phyloP scores from a whole-genome alignment of 352 stramenopile genomes.

The Halophytophthora batemanensis region DNA sequence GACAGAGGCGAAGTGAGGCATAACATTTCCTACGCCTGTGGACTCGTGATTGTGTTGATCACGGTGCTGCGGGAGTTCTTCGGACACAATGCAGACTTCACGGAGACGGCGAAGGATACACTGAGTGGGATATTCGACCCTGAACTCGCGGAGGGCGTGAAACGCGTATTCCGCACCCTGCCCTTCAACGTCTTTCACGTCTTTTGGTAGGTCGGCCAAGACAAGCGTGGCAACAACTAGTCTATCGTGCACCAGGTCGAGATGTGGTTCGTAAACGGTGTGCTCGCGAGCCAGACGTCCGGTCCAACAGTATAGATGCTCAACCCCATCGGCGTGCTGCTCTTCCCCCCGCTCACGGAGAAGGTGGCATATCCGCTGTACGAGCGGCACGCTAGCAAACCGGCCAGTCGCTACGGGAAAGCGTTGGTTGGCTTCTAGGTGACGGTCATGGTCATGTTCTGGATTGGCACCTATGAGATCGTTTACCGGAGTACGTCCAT shows the following conservation, averaged over 20 bases:
- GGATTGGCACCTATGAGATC: conserved; percentile 26
- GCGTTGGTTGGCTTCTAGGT: conserved; percentile 30
- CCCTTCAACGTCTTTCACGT: conserved; percentile 48
- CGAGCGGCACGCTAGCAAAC: conserved; percentile 27
- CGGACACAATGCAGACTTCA: conserved; percentile 35
- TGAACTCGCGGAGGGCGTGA: conserved; percentile 36
- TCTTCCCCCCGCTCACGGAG: conserved; percentile 32
- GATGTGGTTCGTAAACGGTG: conserved; percentile 27
- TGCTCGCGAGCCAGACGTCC: conserved; percentile 35
- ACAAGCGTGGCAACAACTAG: conserved; percentile 62
- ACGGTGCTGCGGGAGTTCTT: conserved; percentile 36
- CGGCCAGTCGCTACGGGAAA: conserved; percentile 35
- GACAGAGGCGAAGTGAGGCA: conserved; percentile 27
- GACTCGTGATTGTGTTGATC: conserved; percentile 30
- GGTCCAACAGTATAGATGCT: conserved; percentile 40
- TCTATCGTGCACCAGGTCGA: conserved; percentile 58
- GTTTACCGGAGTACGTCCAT: conserved; percentile 17
- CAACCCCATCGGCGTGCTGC: conserved; percentile 32
- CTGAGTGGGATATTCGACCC: conserved; percentile 34
- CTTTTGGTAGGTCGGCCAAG: conserved; percentile 48
- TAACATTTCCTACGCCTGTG: conserved; percentile 37
- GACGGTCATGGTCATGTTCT: conserved; percentile 32
- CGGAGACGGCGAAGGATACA: conserved; percentile 33
- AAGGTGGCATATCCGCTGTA: conserved; percentile 38
- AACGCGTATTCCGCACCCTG: conserved; percentile 41